Conservation (phyloP, 345 rosid genomes). For the Citrus maxima region DNA sequence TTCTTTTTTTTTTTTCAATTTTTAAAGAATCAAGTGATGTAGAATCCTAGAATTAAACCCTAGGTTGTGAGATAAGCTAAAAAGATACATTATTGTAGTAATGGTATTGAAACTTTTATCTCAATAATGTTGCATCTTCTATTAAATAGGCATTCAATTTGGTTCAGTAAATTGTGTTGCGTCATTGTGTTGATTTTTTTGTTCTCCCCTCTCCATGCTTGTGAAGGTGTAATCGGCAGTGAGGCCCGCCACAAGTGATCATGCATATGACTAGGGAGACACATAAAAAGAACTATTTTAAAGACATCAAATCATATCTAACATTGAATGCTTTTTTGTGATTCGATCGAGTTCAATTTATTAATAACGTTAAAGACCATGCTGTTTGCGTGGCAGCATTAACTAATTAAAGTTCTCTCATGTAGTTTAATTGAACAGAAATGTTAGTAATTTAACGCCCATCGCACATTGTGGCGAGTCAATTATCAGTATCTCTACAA, state of each 20-base stretch:
- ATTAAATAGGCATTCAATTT: neutral
- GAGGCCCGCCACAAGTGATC: neutral
- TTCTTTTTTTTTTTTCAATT: fast-evolving
- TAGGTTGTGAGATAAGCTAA: no score
- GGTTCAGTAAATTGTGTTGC: neutral
- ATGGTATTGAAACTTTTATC: neutral
- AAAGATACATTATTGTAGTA: neutral
- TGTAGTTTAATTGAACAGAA: neutral
- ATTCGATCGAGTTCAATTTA: neutral
- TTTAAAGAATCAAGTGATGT: no score
- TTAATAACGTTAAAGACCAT: neutral
- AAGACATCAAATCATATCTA: neutral
- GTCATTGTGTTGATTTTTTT: no score
- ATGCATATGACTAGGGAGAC: neutral
- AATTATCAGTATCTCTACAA: neutral
- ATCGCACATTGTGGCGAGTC: neutral
- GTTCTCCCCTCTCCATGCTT: no score
- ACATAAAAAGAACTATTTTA: neutral
- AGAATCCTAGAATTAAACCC: no score
- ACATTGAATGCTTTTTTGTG: neutral
- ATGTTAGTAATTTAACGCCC: neutral
- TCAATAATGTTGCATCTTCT: neutral
- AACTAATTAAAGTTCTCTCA: no score
- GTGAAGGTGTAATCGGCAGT: neutral
- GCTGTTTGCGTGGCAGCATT: neutral